These are phyloP conservation scores for Vigna nakashimae DNA, from an alignment of 306 rosid genomes.

Conservation along the genomic window DNA sequence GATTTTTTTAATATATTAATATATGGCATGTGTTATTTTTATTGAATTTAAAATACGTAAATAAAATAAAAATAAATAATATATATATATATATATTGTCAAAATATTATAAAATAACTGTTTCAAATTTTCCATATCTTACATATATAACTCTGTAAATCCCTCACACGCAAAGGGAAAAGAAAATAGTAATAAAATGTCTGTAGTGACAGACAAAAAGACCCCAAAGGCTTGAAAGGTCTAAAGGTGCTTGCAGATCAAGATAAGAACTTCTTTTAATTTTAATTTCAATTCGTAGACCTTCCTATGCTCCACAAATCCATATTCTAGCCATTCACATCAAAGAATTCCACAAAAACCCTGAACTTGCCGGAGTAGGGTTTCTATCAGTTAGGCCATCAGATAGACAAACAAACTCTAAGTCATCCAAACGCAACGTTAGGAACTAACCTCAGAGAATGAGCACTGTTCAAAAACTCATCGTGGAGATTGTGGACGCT, in stretches of 20 bases:
- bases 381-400: conserved; percentile 5
- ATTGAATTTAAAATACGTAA: too few species aligned
- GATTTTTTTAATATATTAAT: too few species aligned
- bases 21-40: too few species aligned
- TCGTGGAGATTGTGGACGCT: conserved; percentile 87
- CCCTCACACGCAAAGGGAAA: conserved; percentile 49
- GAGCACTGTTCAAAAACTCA: conserved; percentile 60
- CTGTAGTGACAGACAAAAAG: conserved; percentile 24
- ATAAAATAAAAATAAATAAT: too few species aligned
- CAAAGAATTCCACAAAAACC: neutral
- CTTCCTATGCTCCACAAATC: neutral
- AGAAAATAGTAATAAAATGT: conserved; percentile 1
- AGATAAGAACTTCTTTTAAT: conserved; percentile 58
- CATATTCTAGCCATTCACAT: conserved; percentile 41
- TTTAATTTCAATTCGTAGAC: neutral
- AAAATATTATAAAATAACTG: too few species aligned
- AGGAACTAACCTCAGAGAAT: neutral
- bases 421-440: neutral
- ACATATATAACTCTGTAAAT: neutral
- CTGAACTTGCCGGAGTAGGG: neutral
- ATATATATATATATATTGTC: too few species aligned
- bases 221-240: conserved; percentile 33
- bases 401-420: neutral
- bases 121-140: too few species aligned
- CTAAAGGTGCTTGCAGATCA: conserved; percentile 66